Percentiles rank a stretch among this genome's conserved stretches.
Conservation (phyloP, 2,329 filamentous ascomycete species). For the Trichoderma sp. region DNA sequence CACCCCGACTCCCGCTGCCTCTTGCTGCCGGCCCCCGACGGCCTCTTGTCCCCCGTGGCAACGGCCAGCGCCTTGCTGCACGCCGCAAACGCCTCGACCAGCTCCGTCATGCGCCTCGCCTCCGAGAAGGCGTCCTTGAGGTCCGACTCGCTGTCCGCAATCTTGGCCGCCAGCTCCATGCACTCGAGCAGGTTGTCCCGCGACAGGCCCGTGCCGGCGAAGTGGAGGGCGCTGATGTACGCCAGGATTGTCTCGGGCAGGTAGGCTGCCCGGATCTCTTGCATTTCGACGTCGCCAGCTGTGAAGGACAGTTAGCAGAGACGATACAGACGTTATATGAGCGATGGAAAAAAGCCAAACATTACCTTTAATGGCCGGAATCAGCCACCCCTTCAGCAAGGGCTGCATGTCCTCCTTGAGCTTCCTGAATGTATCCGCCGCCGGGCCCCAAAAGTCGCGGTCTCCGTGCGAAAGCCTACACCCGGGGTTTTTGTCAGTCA, state of each 20-base stretch:
- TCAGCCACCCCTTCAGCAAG: constrained; percentile 67
- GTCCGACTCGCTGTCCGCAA: constrained; percentile 72
- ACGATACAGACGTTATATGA: neutral
- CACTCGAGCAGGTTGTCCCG: constrained; percentile 78
- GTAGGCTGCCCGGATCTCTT: constrained; percentile 71
- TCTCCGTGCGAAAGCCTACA: constrained; percentile 23
- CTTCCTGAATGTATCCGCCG: constrained; percentile 57
- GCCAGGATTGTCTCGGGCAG: constrained; percentile 84
- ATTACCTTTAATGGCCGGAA: constrained; percentile 57
- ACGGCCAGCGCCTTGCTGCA: constrained; percentile 72
- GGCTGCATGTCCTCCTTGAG: constrained; percentile 61
- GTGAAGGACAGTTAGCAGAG: neutral
- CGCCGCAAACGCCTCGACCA: constrained; percentile 74
- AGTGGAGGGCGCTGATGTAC: constrained; percentile 79
- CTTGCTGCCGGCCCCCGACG: constrained; percentile 54
- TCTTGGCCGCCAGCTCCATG: constrained; percentile 78
- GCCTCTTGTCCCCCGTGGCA: constrained; percentile 57
- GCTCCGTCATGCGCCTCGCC: constrained; percentile 70
- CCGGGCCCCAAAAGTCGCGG: constrained; percentile 56
- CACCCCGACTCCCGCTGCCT: constrained; percentile 64
- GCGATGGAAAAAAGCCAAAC: constrained; percentile 31
- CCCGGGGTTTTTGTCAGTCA: neutral
- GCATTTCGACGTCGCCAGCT: constrained; percentile 61
- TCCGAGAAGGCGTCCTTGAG: constrained; percentile 66
- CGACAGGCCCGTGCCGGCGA: constrained; percentile 71